Evolutionary conservation across 202 grass and related monocot genomes (phyloP).

Genomic region (Digitaria exilis): DNA sequence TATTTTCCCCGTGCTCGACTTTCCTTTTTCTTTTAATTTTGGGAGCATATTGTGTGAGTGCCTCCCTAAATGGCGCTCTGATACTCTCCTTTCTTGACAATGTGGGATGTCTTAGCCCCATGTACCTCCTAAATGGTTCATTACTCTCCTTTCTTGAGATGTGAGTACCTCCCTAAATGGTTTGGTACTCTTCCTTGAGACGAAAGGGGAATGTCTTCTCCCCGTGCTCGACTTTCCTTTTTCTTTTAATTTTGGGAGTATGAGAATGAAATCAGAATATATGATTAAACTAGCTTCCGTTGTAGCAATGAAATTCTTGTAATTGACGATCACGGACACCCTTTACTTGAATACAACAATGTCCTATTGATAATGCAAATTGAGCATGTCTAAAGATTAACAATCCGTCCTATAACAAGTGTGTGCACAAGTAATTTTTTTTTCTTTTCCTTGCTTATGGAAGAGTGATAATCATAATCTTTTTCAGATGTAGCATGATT

Average conservation of each 20-base stretch:
- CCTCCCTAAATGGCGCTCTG: too few species aligned
- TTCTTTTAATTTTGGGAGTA: neutral
- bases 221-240: neutral
- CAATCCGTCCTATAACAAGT: neutral
- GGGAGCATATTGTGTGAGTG: too few species aligned
- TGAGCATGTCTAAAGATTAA: neutral
- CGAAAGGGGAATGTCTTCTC: neutral
- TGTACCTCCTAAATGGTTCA: too few species aligned
- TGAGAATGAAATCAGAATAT: neutral
- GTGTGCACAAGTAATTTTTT: neutral
- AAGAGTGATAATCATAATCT: neutral
- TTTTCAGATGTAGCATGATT: conserved; percentile 14
- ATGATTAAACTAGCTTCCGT: neutral
- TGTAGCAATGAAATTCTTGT: conserved; percentile 18
- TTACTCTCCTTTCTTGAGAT: neutral
- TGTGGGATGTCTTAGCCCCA: too few species aligned
- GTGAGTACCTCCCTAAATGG: too few species aligned
- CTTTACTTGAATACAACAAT: neutral
- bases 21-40: too few species aligned
- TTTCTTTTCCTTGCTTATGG: neutral
- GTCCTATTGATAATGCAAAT: neutral
- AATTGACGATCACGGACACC: neutral
- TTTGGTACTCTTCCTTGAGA: too few species aligned
- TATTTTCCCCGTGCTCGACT: neutral
- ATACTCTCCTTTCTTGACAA: too few species aligned